Conservation (phyloP, 768 basidiomycete genomes). For the Panaeolus papilionaceus region DNA sequence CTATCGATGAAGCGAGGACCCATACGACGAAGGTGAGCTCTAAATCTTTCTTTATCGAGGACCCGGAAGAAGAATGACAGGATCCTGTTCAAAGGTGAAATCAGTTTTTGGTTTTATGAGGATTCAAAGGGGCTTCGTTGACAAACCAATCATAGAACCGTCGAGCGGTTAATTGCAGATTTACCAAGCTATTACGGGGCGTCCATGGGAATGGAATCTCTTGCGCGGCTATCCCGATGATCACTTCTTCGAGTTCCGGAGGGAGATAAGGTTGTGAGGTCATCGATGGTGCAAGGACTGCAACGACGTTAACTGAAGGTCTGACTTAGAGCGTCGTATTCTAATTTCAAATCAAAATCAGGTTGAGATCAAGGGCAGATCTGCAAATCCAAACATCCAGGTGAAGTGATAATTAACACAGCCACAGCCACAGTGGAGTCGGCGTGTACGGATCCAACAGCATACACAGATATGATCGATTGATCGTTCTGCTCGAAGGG, state of each 20-base stretch:
- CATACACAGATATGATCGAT: too few relatives aligned
- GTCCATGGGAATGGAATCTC: neutral
- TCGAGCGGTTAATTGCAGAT: neutral
- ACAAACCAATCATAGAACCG: neutral
- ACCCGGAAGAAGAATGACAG: neutral
- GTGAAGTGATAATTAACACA: too few relatives aligned
- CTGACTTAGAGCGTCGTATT: too few relatives aligned
- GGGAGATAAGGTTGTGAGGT: neutral
- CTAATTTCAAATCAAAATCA: too few relatives aligned
- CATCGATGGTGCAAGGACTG: neutral
- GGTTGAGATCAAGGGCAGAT: too few relatives aligned
- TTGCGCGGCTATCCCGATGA: neutral
- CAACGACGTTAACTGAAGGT: neutral
- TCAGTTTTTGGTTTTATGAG: neutral
- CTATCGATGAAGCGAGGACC: constrained; percentile 5
- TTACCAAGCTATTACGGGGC: neutral
- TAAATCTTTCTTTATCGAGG: neutral
- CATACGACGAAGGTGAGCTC: neutral
- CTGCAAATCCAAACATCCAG: too few relatives aligned
- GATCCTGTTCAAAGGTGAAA: neutral
- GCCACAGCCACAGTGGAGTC: too few relatives aligned
- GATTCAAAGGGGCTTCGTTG: neutral
- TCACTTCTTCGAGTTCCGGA: neutral
- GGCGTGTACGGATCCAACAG: too few relatives aligned
- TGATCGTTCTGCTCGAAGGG: too few relatives aligned